Base-by-base conservation (phyloP, 768 basidiomycete species). In the Hypholoma fasciculare region DNA sequence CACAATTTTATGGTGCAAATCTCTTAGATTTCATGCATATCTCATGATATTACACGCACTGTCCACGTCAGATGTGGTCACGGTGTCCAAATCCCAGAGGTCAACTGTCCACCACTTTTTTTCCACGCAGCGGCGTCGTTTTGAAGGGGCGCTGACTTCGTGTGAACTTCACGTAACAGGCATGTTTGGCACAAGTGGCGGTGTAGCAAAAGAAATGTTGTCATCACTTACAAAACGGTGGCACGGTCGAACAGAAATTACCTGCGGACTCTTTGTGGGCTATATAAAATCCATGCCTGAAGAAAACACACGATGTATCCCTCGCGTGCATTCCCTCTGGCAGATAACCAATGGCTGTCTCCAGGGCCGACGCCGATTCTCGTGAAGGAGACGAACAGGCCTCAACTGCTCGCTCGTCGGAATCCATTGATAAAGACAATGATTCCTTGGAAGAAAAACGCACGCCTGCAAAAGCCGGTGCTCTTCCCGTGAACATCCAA, bases 401-500 rank as follows among this genome's bases (percentile, higher is more conserved):
- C 30, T 59, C 56, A 7, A 37, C 52, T 49, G 30, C 6, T 14
- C 40, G 40, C 17, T 42, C 40, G 17, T 42, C 40, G 13, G 16
- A 2, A 17, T 42, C 40, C 40, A 42, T 14, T 17, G 40, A 42
- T 17, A 54, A 54, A 26, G 36, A 34, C 44, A 34, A 46, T 38
- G 54, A 55, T 26, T 34, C 30, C 30, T 34, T 34, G 30, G 30
- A 34, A 34, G 54, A 55, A 55, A 55, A 55, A 12, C 16, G n/a
- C 42, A 20, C 43, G 17, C 17, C 7, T 52, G 13, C n/a, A n/a
- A 38, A 16, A 17, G 16, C 23, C 34, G 11, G 39, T 20, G 20
- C 14, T 16, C 17, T 39, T 20, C 47, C 56, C 7, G 30, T 65
- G 38, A 55, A 65, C 48, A 61, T 79, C 9, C 72, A 78, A 47